Evolutionary conservation across 2,329 filamentous ascomycete species (phyloP).

Genomic region (Tothia fuscella): DNA sequence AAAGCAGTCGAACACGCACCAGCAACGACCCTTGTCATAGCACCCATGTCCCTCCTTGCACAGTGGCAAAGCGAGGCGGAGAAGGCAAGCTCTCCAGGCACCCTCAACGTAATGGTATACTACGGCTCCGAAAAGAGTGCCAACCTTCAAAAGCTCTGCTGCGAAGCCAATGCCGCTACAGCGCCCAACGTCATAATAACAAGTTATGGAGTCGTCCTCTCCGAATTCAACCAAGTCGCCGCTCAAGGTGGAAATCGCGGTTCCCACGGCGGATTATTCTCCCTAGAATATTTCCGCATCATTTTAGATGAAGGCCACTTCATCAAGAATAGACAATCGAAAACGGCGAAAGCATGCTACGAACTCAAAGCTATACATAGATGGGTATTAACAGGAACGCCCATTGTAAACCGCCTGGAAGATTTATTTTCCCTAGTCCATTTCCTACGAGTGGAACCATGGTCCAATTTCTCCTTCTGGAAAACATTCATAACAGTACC

Average conservation of each 20-base stretch:
- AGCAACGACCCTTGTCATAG: conserved; percentile 87
- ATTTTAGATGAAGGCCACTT: conserved; percentile 93
- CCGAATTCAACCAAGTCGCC: conserved; percentile 70
- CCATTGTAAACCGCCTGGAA: conserved; percentile 90
- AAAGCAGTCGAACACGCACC: conserved; percentile 54
- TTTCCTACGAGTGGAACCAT: conserved; percentile 89
- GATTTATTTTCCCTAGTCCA: conserved; percentile 88
- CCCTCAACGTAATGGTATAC: conserved; percentile 76
- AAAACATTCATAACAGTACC: conserved; percentile 96
- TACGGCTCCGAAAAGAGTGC: conserved; percentile 76
- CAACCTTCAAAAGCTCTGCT: conserved; percentile 71
- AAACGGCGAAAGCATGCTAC: conserved; percentile 91
- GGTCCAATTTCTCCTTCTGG: conserved; percentile 99
- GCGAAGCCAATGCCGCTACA: conserved; percentile 55
- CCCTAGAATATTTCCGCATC: conserved; percentile 83
- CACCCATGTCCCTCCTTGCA: conserved; percentile 88
- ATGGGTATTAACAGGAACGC: conserved; percentile 90
- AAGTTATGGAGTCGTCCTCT: conserved; percentile 83
- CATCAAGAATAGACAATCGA: conserved; percentile 78
- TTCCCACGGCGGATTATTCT: conserved; percentile 63
- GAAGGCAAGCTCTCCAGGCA: conserved; percentile 75
- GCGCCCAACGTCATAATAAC: conserved; percentile 90
- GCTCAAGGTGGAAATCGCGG: conserved; percentile 46
- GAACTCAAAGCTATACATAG: conserved; percentile 75
- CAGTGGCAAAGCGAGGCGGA: conserved; percentile 96